A percentile compares a stretch with the other conserved stretches of the same genome.
Conservation (phyloP, 2,329 filamentous ascomycete species). For the Colletotrichum eremochloae region DNA sequence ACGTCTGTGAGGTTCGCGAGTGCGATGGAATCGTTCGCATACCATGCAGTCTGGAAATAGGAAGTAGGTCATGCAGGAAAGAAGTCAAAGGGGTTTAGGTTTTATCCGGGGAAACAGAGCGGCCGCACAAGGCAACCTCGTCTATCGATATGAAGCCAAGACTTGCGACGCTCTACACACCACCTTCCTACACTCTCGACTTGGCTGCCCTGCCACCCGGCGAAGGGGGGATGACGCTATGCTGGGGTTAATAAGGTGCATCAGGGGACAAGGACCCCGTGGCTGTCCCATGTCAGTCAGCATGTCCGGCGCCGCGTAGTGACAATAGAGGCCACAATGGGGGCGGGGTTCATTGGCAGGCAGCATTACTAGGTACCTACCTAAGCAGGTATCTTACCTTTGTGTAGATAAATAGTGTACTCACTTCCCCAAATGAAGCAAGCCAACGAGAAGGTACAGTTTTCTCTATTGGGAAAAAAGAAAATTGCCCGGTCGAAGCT, state of each 20-base stretch:
- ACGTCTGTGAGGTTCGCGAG: conserved; percentile 1
- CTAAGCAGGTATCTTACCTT: too few relatives aligned
- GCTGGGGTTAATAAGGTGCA: conserved; percentile 6
- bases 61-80: not conserved
- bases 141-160: conserved; percentile 40
- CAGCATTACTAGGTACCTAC: not conserved
- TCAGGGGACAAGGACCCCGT: conserved; percentile 33
- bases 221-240: conserved; percentile 19
- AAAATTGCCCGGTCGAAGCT: conserved; percentile 26
- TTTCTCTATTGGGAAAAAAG: not conserved
- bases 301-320: conserved; percentile 2
- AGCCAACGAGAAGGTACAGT: not conserved
- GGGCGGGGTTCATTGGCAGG: conserved; percentile 35
- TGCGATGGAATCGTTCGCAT: not conserved
- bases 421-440: not conserved
- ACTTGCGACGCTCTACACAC: conserved; percentile 27
- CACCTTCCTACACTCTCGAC: conserved; percentile 3
- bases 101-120: conserved; percentile 29
- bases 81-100: not conserved
- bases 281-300: conserved; percentile 1
- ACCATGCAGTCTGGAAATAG: not conserved
- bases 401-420: not conserved
- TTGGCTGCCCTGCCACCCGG: conserved; percentile 10
- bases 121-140: conserved; percentile 37
- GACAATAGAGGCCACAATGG: conserved; percentile 24